Evolutionary conservation across 108 stramenopile species (phyloP).

Genomic region (Seminavis robusta): DNA sequence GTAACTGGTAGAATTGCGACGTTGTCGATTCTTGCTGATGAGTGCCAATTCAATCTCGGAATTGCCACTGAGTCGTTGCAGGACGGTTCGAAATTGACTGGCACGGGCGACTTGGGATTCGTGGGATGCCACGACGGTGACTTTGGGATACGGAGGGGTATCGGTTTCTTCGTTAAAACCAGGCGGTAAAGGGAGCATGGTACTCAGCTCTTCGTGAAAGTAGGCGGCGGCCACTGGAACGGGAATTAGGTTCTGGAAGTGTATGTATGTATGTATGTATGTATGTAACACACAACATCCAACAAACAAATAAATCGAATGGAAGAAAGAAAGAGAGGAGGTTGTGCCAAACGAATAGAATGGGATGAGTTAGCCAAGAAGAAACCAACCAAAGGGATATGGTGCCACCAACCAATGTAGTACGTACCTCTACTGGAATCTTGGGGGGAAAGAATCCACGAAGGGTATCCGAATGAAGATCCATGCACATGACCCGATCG

Average conservation of each 20-base stretch:
- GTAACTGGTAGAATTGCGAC: slow-evolving; percentile 33
- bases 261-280: too few relatives aligned
- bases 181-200: slow-evolving; percentile 10
- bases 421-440: slow-evolving; percentile 72
- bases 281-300: too few relatives aligned
- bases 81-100: slow-evolving; percentile 68
- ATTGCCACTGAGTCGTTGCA: slow-evolving; percentile 65
- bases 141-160: slow-evolving; percentile 31
- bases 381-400: background rate
- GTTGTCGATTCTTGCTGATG: slow-evolving; percentile 54
- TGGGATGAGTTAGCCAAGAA: background rate
- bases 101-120: slow-evolving; percentile 85
- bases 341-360: background rate
- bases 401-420: background rate
- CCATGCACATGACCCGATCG: slow-evolving; percentile 81
- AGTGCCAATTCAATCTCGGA: slow-evolving; percentile 73
- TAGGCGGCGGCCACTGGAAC: slow-evolving; percentile 89
- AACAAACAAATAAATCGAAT: background rate
- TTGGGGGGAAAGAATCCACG: slow-evolving; percentile 72
- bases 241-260: slow-evolving; percentile 62
- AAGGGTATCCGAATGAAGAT: slow-evolving; percentile 72
- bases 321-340: background rate
- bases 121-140: slow-evolving; percentile 81
- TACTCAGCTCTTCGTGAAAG: slow-evolving; percentile 71
- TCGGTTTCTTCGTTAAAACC: slow-evolving; percentile 15